Evolutionary conservation across 305 asterid species (phyloP).

Genomic region (Fraxinus floribunda): DNA sequence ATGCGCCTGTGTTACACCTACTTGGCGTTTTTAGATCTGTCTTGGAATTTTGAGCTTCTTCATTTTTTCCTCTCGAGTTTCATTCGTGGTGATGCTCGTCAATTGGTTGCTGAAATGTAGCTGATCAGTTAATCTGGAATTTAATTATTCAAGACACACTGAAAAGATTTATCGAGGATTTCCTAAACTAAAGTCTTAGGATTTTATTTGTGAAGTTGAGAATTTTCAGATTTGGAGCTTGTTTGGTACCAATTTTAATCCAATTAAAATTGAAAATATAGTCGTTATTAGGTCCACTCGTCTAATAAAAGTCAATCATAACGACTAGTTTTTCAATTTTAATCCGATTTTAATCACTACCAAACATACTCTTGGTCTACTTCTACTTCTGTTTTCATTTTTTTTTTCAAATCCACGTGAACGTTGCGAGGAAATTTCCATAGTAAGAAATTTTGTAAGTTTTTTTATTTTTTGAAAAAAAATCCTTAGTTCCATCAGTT

Average conservation of each 20-base stretch:
- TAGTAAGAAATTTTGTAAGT: neutral
- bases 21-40: neutral
- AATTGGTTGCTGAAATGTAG: slow-evolving; percentile 13
- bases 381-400: neutral
- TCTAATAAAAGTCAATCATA: no score
- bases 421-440: neutral
- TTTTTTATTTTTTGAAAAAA: no score
- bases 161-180: neutral
- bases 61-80: slow-evolving; percentile 1
- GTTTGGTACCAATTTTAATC: no score
- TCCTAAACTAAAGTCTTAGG: neutral
- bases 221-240: neutral
- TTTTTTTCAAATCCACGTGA: neutral
- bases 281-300: no score
- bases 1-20: neutral
- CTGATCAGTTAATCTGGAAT: neutral
- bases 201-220: slow-evolving; percentile 12
- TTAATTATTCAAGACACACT: neutral
- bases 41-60: slow-evolving; percentile 3
- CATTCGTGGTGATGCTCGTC: slow-evolving; percentile 1
- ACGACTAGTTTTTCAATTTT: no score
- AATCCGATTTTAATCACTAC: no score
- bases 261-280: no score
- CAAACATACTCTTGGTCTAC: neutral
- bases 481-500: slow-evolving; percentile 5